These are phyloP conservation scores for Bruguiera gymnorhiza DNA, from an alignment of 345 rosid genomes.

Conservation along the genomic window DNA sequence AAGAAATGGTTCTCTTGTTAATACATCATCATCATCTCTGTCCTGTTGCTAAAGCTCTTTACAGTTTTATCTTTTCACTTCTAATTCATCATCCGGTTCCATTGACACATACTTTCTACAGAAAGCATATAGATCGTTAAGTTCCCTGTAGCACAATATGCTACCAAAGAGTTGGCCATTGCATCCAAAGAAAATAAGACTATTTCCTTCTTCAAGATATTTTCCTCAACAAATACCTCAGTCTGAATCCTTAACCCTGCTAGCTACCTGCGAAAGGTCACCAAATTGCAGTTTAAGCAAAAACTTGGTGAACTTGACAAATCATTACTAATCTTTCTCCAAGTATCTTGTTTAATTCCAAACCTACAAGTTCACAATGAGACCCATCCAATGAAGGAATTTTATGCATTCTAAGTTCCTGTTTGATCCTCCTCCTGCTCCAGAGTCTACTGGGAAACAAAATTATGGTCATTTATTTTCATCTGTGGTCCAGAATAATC, in stretches of 20 bases:
- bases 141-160: slow-evolving; percentile 10
- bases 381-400: no score
- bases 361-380: no score
- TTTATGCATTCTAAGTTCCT: neutral
- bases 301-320: no score
- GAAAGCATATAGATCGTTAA: neutral
- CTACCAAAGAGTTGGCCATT: slow-evolving; percentile 6
- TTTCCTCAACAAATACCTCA: neutral
- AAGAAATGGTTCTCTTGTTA: no score
- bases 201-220: slow-evolving; percentile 16
- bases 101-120: neutral
- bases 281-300: neutral
- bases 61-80: slow-evolving; percentile 7
- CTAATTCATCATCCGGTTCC: no score
- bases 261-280: neutral
- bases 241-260: neutral
- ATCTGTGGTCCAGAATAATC: neutral
- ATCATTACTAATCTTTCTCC: no score
- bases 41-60: slow-evolving; percentile 12
- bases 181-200: neutral
- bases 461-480: neutral
- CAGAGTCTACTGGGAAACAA: neutral
- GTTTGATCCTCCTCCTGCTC: neutral
- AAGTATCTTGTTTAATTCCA: no score
- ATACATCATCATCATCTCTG: neutral